Evolutionary conservation across 345 rosid genomes (phyloP).

Genomic region (Gossypium herbaceum): DNA sequence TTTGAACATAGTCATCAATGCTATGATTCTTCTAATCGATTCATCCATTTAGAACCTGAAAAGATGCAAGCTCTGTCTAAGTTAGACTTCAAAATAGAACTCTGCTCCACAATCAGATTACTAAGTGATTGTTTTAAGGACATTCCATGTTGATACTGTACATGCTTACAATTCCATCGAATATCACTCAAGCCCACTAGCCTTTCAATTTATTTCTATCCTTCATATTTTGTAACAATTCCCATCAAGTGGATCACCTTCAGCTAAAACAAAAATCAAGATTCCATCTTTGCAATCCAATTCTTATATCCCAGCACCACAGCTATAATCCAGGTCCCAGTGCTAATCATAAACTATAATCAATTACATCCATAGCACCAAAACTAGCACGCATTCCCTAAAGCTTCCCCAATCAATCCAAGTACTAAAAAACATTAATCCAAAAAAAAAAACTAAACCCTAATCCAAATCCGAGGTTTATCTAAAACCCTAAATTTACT

Average conservation of each 20-base stretch:
- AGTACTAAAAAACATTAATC: not conserved
- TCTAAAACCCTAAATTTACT: not conserved
- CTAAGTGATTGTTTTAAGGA: not conserved
- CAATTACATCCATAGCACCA: not conserved
- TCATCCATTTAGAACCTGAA: not conserved
- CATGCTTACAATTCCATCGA: not conserved
- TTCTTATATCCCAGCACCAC: not conserved
- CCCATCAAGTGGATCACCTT: not conserved
- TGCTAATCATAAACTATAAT: not conserved
- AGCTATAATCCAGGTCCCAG: not conserved
- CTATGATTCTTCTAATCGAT: not conserved
- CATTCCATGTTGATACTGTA: not conserved
- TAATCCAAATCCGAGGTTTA: not conserved
- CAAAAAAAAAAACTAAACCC: not conserved
- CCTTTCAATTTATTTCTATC: not conserved
- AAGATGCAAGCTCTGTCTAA: slow-evolving; percentile 3
- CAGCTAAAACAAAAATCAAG: not conserved
- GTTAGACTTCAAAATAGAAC: not conserved
- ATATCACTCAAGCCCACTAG: not conserved
- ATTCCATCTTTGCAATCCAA: not conserved
- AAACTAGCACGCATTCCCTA: not conserved
- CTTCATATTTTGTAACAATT: not conserved
- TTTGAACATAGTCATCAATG: not conserved
- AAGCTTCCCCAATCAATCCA: not conserved
- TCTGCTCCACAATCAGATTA: not conserved